Percentiles rank a stretch among this genome's conserved stretches.
Conservation (phyloP, 1,284 basidiomycete species). For the Agaricales sp. region DNA sequence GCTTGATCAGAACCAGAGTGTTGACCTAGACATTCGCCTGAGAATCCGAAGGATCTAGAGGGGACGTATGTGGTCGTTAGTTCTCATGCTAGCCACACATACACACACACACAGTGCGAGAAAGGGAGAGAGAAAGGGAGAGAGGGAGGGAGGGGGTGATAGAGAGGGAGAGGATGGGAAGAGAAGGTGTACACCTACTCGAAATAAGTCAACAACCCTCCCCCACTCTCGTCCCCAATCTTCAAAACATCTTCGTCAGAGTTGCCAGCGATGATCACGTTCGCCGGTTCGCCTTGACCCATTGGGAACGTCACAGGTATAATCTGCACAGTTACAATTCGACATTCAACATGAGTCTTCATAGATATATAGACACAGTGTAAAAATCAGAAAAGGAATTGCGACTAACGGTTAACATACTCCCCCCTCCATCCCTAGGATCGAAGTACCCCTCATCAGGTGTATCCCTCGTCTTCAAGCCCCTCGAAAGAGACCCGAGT, state of each 20-base stretch:
- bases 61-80: too few species aligned
- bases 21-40: conserved; percentile 79
- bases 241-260: conserved; percentile 70
- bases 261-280: conserved; percentile 75
- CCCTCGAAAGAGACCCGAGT: too few species aligned
- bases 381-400: neutral
- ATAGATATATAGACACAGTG: conserved; percentile 3
- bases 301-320: conserved; percentile 54
- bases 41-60: conserved; percentile 42
- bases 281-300: conserved; percentile 85
- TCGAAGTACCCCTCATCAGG: conserved; percentile 25
- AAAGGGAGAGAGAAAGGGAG: neutral
- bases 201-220: conserved; percentile 72
- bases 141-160: conserved; percentile 4
- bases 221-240: conserved; percentile 46
- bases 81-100: neutral
- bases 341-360: neutral
- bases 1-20: conserved; percentile 60
- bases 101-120: conserved; percentile 13
- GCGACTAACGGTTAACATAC: conserved; percentile 30
- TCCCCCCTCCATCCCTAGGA: conserved; percentile 26
- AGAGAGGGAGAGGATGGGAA: conserved; percentile 7
- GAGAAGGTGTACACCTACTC: conserved; percentile 19
- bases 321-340: conserved; percentile 17
- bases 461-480: neutral